phyloP scores from a whole-genome alignment of 75 land plant genomes.

The Picea glauca region DNA sequence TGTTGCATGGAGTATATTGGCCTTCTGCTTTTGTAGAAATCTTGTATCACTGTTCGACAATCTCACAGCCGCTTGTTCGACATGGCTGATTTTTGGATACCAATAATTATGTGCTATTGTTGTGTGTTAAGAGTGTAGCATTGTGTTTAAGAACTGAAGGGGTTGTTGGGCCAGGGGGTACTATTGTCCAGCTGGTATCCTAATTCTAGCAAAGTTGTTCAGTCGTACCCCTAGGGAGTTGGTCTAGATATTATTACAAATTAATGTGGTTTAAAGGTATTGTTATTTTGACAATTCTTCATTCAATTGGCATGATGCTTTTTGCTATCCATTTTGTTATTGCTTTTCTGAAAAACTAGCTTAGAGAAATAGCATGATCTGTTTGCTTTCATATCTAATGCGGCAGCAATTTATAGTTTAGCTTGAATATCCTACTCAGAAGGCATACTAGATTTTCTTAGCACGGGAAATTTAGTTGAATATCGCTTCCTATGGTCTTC shows the following conservation, averaged over 20 bases:
- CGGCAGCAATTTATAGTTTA: no score
- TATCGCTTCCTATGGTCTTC: no score
- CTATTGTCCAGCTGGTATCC: neutral
- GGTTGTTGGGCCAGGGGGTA: neutral
- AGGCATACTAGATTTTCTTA: no score
- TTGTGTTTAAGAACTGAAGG: neutral
- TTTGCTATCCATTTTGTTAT: no score
- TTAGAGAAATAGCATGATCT: no score
- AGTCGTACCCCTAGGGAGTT: neutral
- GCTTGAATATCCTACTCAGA: no score
- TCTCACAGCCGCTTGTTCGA: neutral
- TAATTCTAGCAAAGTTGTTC: neutral
- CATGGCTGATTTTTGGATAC: constrained; percentile 8
- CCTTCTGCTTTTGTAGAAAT: neutral
- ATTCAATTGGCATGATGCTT: no score
- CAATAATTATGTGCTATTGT: neutral
- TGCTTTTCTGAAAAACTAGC: no score
- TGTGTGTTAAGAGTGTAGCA: neutral
- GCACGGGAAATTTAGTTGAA: no score
- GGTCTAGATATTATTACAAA: neutral
- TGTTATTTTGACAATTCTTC: no score
- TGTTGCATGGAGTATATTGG: neutral
- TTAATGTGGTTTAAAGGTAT: neutral
- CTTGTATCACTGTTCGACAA: neutral
- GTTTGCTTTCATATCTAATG: no score